Conservation (phyloP, 192 early-diverging fungal genomes). For the Allomyces arbusculus region DNA sequence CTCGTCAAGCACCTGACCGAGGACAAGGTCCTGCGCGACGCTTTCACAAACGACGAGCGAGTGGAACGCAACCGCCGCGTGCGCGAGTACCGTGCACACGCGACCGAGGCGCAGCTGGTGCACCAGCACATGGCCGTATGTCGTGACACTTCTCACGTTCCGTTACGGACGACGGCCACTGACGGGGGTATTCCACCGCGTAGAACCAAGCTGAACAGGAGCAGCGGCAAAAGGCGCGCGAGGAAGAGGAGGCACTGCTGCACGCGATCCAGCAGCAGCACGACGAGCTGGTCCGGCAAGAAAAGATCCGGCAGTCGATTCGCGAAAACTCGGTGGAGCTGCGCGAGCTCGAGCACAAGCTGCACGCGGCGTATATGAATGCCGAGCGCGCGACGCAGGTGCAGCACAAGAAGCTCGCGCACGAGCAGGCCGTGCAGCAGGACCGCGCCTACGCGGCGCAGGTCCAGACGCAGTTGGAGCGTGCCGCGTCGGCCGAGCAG, state of each 20-base stretch:
- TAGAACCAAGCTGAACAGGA: neutral
- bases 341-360: conserved; percentile 33
- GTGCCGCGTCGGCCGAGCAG: conserved; percentile 10
- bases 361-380: conserved; percentile 42
- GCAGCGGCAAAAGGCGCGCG: neutral
- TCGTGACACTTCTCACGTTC: neutral
- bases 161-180: neutral
- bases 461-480: conserved; percentile 5
- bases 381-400: conserved; percentile 32
- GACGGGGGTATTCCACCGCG: too few relatives aligned
- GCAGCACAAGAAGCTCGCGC: conserved; percentile 19
- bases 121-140: conserved; percentile 15
- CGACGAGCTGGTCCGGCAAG: conserved; percentile 17
- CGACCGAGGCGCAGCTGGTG: conserved; percentile 15
- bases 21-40: conserved; percentile 17
- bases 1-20: conserved; percentile 19
- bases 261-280: conserved; percentile 13
- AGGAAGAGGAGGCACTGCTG: conserved; percentile 10
- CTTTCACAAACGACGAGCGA: conserved; percentile 18
- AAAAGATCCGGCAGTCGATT: conserved; percentile 28
- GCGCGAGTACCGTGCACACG: conserved; percentile 9
- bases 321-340: conserved; percentile 32
- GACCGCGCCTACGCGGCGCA: conserved; percentile 1
- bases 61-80: conserved; percentile 20
- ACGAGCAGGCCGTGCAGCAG: neutral